These are phyloP conservation scores for Yamadazyma takamatsuzukensis DNA, from an alignment of 805 yeast species.

Conservation along the genomic window DNA sequence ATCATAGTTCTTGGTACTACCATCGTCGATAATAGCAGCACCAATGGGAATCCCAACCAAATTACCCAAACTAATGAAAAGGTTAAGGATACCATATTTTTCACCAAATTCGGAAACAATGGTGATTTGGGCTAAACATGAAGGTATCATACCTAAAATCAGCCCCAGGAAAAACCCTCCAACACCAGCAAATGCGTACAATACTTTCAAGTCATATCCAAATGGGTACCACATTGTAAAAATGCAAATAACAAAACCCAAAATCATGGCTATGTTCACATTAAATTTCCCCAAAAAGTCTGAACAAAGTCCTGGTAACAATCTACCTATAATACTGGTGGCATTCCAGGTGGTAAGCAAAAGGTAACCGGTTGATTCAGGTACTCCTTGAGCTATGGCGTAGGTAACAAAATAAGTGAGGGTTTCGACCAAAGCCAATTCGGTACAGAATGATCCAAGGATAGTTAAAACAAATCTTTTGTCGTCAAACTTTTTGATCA, in stretches of 20 bases:
- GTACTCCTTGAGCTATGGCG: constrained; percentile 47
- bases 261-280: constrained; percentile 30
- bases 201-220: constrained; percentile 20
- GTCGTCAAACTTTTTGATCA: constrained; percentile 8
- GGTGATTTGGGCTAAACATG: constrained; percentile 60
- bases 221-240: constrained; percentile 33
- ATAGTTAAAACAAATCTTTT: constrained; percentile 23
- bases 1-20: constrained; percentile 23
- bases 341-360: constrained; percentile 47
- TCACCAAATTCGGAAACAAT: constrained; percentile 34
- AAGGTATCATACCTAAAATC: constrained; percentile 33
- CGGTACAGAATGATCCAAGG: constrained; percentile 38
- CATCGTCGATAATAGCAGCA: constrained; percentile 26
- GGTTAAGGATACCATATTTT: constrained; percentile 31
- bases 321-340: constrained; percentile 49
- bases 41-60: constrained; percentile 27
- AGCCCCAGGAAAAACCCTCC: constrained; percentile 35
- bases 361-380: constrained; percentile 40
- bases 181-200: constrained; percentile 30
- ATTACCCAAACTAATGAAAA: constrained; percentile 24
- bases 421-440: constrained; percentile 49
- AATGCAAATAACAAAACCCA: constrained; percentile 20
- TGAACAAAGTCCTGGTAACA: constrained; percentile 52
- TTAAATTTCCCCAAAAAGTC: constrained; percentile 57
- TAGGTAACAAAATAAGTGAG: constrained; percentile 57